phyloP scores from a whole-genome alignment of 1,284 basidiomycete genomes.

The Naganishia sp. region DNA sequence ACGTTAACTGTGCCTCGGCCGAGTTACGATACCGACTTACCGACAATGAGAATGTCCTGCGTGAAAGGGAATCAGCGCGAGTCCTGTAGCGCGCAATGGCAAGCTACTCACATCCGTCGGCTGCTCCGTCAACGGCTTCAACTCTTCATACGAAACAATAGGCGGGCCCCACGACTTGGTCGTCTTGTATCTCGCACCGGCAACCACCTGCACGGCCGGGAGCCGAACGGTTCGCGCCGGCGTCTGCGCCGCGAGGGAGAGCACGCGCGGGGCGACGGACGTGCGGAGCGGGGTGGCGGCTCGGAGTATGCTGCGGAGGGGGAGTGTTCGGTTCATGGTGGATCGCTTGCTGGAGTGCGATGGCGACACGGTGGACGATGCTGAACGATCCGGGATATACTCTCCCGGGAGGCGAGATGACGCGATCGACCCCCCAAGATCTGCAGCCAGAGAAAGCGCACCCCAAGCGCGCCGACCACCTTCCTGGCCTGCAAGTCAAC shows the following conservation, averaged over 20 bases:
- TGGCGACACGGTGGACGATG: not conserved
- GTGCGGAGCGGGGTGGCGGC: not conserved
- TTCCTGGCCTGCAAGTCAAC: not conserved
- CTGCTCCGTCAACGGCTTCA: constrained; percentile 77
- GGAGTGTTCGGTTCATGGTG: constrained; percentile 9
- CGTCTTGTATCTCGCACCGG: constrained; percentile 21
- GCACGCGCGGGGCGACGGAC: not conserved
- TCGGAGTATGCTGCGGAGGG: not conserved
- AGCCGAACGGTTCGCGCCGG: not conserved
- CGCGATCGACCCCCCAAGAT: constrained; percentile 5
- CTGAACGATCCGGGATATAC: not conserved
- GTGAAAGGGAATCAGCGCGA: not conserved
- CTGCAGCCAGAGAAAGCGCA: constrained; percentile 1
- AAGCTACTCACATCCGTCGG: constrained; percentile 69
- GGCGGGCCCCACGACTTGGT: constrained; percentile 62
- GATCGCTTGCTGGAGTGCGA: not conserved
- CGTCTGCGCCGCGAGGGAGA: not conserved
- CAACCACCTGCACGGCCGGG: not conserved
- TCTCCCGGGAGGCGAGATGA: not conserved
- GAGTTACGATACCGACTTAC: constrained; percentile 4
- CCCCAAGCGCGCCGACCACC: constrained; percentile 1
- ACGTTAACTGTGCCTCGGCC: not conserved
- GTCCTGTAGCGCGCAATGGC: no score
- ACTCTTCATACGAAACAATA: constrained; percentile 73
- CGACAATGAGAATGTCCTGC: constrained; percentile 33